phyloP scores from a whole-genome alignment of 305 asterid species.

The Fraxinus ornus region DNA sequence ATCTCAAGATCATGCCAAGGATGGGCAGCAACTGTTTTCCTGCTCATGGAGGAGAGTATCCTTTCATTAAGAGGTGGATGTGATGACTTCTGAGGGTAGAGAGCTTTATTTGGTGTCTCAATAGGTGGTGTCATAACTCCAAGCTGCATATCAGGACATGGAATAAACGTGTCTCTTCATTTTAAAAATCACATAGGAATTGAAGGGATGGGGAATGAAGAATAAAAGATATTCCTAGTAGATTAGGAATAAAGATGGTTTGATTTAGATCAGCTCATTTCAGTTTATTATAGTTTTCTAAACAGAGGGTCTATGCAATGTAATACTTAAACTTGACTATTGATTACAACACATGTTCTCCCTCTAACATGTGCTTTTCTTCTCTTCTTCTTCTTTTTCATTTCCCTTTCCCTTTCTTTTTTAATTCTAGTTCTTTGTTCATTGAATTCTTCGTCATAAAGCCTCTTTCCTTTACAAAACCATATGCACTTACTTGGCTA shows the following conservation, averaged over 20 bases:
- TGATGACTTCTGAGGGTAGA: slow-evolving; percentile 32
- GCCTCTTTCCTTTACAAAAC: background rate
- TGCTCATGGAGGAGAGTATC: slow-evolving; percentile 76
- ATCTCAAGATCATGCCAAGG: slow-evolving; percentile 99
- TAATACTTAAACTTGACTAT: background rate
- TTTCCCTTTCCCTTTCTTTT: background rate
- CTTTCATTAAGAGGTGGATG: slow-evolving; percentile 80
- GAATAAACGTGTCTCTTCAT: background rate
- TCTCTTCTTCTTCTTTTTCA: background rate
- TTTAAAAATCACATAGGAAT: background rate
- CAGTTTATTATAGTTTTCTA: background rate
- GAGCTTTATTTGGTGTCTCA: slow-evolving; percentile 42
- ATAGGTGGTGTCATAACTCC: slow-evolving; percentile 59
- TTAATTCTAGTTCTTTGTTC: background rate
- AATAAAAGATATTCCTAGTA: background rate
- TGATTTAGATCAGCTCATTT: background rate
- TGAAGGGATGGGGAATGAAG: background rate
- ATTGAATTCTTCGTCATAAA: background rate
- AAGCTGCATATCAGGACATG: slow-evolving; percentile 24
- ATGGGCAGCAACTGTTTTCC: slow-evolving; percentile 90
- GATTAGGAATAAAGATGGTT: background rate
- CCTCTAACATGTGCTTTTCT: background rate
- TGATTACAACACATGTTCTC: background rate
- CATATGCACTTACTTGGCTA: background rate
- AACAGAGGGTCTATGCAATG: background rate